These are phyloP conservation scores for Myrica gale DNA, from an alignment of 306 rosid genomes.

Conservation along the genomic window DNA sequence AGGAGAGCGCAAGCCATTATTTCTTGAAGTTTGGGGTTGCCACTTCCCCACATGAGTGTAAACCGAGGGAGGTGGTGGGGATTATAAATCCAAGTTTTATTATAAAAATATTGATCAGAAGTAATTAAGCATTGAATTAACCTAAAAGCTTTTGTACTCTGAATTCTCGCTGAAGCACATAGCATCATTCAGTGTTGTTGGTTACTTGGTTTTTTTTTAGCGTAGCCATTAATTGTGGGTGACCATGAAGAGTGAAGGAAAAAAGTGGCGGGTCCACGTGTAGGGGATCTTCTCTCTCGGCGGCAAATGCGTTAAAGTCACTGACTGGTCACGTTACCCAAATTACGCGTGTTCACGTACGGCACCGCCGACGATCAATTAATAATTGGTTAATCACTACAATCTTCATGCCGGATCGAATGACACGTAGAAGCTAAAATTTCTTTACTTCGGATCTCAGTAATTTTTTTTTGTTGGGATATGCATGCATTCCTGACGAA, in stretches of 20 bases:
- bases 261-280: slow-evolving; percentile 22
- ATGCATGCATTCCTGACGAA: too few relatives aligned
- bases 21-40: too few relatives aligned
- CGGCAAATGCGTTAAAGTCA: slow-evolving; percentile 41
- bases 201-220: too few relatives aligned
- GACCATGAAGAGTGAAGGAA: not conserved
- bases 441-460: too few relatives aligned
- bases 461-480: too few relatives aligned
- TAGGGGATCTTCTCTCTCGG: slow-evolving; percentile 39
- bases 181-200: not conserved
- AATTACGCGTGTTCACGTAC: too few relatives aligned
- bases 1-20: not conserved
- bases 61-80: not conserved
- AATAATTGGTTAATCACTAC: too few relatives aligned
- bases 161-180: slow-evolving; percentile 33
- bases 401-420: too few relatives aligned
- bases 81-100: slow-evolving; percentile 15
- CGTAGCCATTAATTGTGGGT: not conserved
- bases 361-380: too few relatives aligned
- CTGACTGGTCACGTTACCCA: slow-evolving; percentile 25
- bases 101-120: not conserved
- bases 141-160: not conserved
- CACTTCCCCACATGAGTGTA: not conserved
- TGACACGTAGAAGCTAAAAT: too few relatives aligned
- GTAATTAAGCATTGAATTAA: too few relatives aligned